Evolutionary conservation across 805 yeast genomes (phyloP), one percentile per base, ranked within the genome.

Genomic region (Candida ovalis): DNA sequence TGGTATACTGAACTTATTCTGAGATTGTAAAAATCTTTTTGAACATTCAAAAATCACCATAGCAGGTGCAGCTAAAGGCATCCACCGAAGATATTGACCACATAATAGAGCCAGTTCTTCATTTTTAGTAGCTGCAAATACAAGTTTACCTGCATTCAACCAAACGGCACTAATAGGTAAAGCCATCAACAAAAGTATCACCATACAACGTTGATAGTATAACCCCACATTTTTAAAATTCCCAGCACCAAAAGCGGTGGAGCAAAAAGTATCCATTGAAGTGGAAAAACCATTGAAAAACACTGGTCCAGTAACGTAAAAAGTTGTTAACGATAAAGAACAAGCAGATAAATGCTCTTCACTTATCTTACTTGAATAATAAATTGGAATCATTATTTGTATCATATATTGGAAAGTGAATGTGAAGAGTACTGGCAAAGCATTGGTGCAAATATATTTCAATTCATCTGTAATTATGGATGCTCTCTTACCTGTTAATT

Each of bases 221-320:
- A 82, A 63, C 0, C 94, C 94, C 15, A 86, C 91, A 53, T 74
- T 61, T 51, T 73, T 72, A 59, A 71, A 79, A 56, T 84, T 81
- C 44, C 73, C 74, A 28, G 86, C 77, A 22, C 94, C 92, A 60
- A 67, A 84, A 0, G 90, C 84, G 60, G 86, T 89, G 1, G 90
- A 82, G 61, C 92, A 85, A 17, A 86, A 68, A 0, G 92, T 86
- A 58, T 86, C 92, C 53, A 86, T 69, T 53, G 88, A 78, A 0
- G 94, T 84, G 18, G 88, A 74, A 6, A 84, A 78, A 2, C 92
- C 92, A 62, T 84, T 88, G 49, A 86, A 77, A 2, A 85, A 71
- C 27, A 87, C 86, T 48, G 84, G 80, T 0, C 89, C 91, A 1
- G 85, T 73, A 42, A 85, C 80, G 58, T 84, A 85, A 21, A 88